Conservation (phyloP, 2,329 filamentous ascomycete genomes). For the Fusarium coicis region DNA sequence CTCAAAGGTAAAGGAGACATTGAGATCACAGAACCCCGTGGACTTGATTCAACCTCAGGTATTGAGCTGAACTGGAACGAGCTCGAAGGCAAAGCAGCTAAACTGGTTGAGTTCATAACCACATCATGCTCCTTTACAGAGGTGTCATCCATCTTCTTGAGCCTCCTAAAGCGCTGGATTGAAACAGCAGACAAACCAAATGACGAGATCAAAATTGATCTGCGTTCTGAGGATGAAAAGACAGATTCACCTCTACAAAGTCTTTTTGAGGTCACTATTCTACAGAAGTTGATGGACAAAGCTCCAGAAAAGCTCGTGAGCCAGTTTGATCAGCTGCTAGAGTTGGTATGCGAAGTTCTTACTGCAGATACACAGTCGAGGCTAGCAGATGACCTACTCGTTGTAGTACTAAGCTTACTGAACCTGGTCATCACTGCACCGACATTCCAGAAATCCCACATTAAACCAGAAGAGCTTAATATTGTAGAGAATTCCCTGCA, state of each 20-base stretch:
- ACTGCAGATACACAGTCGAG: slow-evolving; percentile 55
- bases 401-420: slow-evolving; percentile 68
- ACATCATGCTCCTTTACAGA: slow-evolving; percentile 65
- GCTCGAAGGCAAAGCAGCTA: slow-evolving; percentile 60
- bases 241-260: slow-evolving; percentile 56
- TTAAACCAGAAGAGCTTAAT: slow-evolving; percentile 54
- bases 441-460: slow-evolving; percentile 62
- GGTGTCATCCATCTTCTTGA: slow-evolving; percentile 69
- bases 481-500: slow-evolving; percentile 62
- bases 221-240: slow-evolving; percentile 45
- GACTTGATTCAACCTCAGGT: slow-evolving; percentile 11
- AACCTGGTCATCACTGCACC: slow-evolving; percentile 69
- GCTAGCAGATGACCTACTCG: slow-evolving; percentile 59
- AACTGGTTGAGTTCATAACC: slow-evolving; percentile 61
- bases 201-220: slow-evolving; percentile 42
- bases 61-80: slow-evolving; percentile 54
- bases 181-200: slow-evolving; percentile 43
- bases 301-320: slow-evolving; percentile 72
- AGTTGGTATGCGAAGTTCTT: slow-evolving; percentile 71
- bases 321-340: slow-evolving; percentile 72
- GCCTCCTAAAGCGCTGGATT: slow-evolving; percentile 69
- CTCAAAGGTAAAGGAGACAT: slow-evolving; percentile 59
- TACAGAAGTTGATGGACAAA: slow-evolving; percentile 73
- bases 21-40: slow-evolving; percentile 57
- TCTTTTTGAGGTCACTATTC: slow-evolving; percentile 68